Conservation (phyloP, 345 rosid genomes). For the thale cress (Arabidopsis thaliana) region TAIR10.1 NC_003071.7:17616501-17617000, state of each 20-base stretch:
- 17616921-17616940: not conserved
- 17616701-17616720: not conserved
- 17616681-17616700: conserved; percentile 9
- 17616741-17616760: not conserved
- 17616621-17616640: not conserved
- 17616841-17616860: conserved; percentile 11
- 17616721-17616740: conserved; percentile 3
- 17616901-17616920: conserved; percentile 3
- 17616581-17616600: conserved; percentile 12
- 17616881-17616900: not conserved
- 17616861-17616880: not conserved
- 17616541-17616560: conserved; percentile 25
- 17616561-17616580: conserved; percentile 7
- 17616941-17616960: conserved; percentile 8
- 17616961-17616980: not conserved
- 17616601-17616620: conserved; percentile 4
- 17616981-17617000: conserved; percentile 47
- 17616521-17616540: conserved; percentile 15
- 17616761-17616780: not conserved
- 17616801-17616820: not conserved
- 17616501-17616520: not conserved
- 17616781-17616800: not conserved
- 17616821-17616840: conserved; percentile 16
- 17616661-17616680: not conserved
- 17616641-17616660: not conserved